These are phyloP conservation scores for Pterocarpus macrocarpus DNA, from an alignment of 306 rosid species.

Conservation along the genomic window DNA sequence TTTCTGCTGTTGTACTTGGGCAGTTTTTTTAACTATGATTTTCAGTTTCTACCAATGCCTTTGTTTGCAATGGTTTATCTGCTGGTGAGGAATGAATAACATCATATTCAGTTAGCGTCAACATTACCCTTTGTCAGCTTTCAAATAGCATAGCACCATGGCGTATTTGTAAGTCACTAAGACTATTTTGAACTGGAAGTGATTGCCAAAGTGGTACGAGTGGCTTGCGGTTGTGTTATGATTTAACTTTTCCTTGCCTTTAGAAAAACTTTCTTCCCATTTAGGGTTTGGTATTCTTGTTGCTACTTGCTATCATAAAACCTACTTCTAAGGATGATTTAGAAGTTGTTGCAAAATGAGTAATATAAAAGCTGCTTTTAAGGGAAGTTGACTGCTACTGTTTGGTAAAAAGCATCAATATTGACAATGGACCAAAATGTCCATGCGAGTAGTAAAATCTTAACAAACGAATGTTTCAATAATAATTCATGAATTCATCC, in stretches of 20 bases:
- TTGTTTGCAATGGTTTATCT: constrained; percentile 9
- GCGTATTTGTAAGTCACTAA: constrained; percentile 13
- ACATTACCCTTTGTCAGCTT: constrained; percentile 18
- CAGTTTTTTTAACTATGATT: neutral
- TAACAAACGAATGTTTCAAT: constrained; percentile 15
- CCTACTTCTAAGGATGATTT: constrained; percentile 4
- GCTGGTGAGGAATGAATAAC: constrained; percentile 20
- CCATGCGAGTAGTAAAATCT: neutral
- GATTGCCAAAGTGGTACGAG: constrained; percentile 28
- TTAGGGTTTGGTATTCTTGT: constrained; percentile 34
- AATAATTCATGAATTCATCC: neutral
- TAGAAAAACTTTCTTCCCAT: constrained; percentile 8
- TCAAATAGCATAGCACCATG: constrained; percentile 17
- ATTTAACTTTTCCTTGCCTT: neutral
- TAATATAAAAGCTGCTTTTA: constrained; percentile 12
- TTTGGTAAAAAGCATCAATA: constrained; percentile 21
- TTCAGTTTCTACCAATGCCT: neutral
- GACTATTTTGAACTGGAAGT: neutral
- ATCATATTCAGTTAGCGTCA: constrained; percentile 5
- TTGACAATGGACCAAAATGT: constrained; percentile 7
- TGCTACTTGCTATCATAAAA: neutral
- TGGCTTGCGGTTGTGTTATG: constrained; percentile 5
- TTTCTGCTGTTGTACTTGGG: neutral
- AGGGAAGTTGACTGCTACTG: constrained; percentile 27
- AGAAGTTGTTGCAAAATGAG: neutral